Evolutionary conservation across 1,139 yeast species (phyloP).

Genomic region (Saccharomyces hybrid): DNA sequence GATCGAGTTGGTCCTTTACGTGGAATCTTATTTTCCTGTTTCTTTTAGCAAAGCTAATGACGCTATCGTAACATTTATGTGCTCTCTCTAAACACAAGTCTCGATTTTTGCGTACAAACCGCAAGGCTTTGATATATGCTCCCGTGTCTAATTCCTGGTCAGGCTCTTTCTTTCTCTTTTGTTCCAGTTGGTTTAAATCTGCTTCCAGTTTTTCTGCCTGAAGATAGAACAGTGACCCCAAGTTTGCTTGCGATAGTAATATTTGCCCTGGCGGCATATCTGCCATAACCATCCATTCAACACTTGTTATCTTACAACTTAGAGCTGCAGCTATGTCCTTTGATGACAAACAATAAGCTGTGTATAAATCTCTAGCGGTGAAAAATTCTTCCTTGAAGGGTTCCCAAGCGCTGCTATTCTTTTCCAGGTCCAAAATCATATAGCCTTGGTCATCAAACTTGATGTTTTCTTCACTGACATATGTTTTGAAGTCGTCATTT

Average conservation of each 20-base stretch:
- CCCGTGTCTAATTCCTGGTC: constrained; percentile 23
- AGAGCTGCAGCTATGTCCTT: constrained; percentile 62
- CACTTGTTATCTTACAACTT: constrained; percentile 55
- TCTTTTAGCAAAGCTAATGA: constrained; percentile 47
- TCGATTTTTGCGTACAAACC: constrained; percentile 28
- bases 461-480: constrained; percentile 26
- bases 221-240: constrained; percentile 63
- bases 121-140: constrained; percentile 19
- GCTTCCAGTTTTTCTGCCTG: constrained; percentile 64
- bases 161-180: constrained; percentile 23
- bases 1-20: constrained; percentile 35
- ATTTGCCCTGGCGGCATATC: constrained; percentile 61
- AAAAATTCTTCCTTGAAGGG: constrained; percentile 73
- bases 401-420: constrained; percentile 48
- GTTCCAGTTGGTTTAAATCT: constrained; percentile 32
- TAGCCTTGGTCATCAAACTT: constrained; percentile 28
- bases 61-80: constrained; percentile 44
- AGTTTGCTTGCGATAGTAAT: constrained; percentile 58
- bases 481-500: constrained; percentile 22
- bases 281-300: constrained; percentile 67
- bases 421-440: constrained; percentile 29
- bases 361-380: constrained; percentile 61
- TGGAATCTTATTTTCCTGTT: constrained; percentile 37
- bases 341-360: constrained; percentile 57
- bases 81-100: constrained; percentile 41